Conservation (phyloP, 169 alveolate genomes). For the Eimeria acervulina region DNA sequence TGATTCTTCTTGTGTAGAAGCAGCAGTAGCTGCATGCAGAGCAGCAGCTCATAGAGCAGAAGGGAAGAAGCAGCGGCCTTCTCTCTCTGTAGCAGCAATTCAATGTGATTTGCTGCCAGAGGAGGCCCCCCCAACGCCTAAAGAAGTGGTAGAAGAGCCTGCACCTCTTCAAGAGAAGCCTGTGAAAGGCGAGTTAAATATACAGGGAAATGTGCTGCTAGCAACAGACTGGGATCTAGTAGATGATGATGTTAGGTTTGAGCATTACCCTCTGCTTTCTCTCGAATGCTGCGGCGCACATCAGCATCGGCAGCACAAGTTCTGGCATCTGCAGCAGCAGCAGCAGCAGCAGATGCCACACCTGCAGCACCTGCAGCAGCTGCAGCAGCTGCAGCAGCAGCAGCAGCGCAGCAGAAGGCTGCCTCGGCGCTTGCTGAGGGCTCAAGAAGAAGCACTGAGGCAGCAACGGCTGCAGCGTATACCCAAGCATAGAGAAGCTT, state of each 20-base stretch:
- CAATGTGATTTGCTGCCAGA: conserved; percentile 28
- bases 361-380: conserved; percentile 16
- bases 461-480: conserved; percentile 51
- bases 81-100: not conserved
- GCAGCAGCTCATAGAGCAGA: conserved; percentile 23
- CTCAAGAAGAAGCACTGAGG: conserved; percentile 6
- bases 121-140: too few relatives aligned
- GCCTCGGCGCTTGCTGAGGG: not conserved
- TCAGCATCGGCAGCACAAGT: conserved; percentile 36
- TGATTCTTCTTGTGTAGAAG: conserved; percentile 29
- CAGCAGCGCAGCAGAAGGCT: not conserved
- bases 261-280: conserved; percentile 11
- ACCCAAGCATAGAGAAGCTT: conserved; percentile 53
- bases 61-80: not conserved
- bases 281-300: conserved; percentile 43
- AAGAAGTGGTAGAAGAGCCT: not conserved
- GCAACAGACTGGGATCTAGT: not conserved
- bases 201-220: conserved; percentile 2
- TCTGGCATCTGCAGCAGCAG: not conserved
- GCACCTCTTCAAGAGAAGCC: not conserved
- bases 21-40: conserved; percentile 19
- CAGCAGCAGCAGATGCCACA: conserved; percentile 6
- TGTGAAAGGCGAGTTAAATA: not conserved
- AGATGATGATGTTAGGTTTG: conserved; percentile 39
- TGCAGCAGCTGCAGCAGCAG: not conserved